Evolutionary conservation across 371 early-diverging fungal genomes (phyloP), one percentile per base, ranked within the genome.

Genomic region (Mucor lusitanicus): DNA sequence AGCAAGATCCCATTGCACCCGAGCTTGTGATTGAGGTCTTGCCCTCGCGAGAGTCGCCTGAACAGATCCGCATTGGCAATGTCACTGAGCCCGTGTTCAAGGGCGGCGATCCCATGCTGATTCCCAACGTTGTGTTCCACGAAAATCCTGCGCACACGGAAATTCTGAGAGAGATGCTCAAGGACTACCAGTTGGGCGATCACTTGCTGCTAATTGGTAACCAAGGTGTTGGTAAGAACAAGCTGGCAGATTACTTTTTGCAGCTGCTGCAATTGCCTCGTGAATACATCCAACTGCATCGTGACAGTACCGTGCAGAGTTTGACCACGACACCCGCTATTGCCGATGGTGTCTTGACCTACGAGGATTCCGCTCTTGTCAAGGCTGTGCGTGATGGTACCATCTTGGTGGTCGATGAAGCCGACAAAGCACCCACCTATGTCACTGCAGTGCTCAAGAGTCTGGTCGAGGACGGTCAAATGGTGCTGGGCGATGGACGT

Each of bases 191-290:
- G 33, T 68, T 91, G 12, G 82, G 92, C 23, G 93, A 94, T 63
- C 92, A 92, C 70, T 76, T 94, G 46, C 71, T 93, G 6, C 66
- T 89, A 48, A 87, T 88, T 59, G 89, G 90, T 64, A 94, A 93
- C 67, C 95, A 94, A 68, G 95, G 95, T 61, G 93, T 93, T 0
- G 95, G 95, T 37, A 94, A 94, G 74, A 94, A 94, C 82, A 91
- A 91, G 66, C 70, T 91, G 65, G 89, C 88, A 0, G 94, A 94
- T 65, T 89, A 91, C 63, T 90, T 94, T 62, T 85, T 93, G 63
- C 88, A 92, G 67, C 77, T 92, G 6, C 72, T 94, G 42, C 78
- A 81, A 23, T 75, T 90, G 6, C 94, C 94, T 32, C 86, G 95
- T 25, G 92, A 94, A 74, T 94, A 94, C 72, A 92, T 94, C 21